Conservation (phyloP, 768 basidiomycete genomes). For the Tricholoma sp. region DNA sequence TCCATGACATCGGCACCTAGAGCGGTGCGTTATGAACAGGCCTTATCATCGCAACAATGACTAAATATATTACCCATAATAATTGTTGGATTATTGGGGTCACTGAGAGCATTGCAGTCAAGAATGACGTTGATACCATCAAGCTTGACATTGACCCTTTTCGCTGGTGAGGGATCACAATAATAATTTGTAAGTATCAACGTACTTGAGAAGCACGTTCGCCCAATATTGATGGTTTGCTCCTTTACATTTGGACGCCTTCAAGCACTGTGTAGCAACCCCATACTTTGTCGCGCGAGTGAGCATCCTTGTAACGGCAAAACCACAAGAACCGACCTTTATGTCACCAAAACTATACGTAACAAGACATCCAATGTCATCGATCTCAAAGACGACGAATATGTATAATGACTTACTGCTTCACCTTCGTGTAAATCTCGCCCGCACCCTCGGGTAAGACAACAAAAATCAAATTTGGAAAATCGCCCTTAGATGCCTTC, state of each 20-base stretch:
- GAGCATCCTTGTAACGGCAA: neutral
- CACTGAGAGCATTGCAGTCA: slow-evolving; percentile 52
- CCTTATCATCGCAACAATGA: neutral
- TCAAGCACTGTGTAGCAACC: slow-evolving; percentile 77
- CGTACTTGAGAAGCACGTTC: slow-evolving; percentile 76
- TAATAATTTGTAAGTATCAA: neutral
- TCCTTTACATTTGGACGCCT: slow-evolving; percentile 51
- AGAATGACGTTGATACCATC: slow-evolving; percentile 79
- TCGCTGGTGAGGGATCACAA: neutral
- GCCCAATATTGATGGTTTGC: slow-evolving; percentile 78
- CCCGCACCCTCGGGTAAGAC: neutral
- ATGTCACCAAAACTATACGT: slow-evolving; percentile 49
- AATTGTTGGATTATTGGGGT: slow-evolving; percentile 67
- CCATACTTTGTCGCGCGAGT: slow-evolving; percentile 44
- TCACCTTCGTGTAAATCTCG: neutral
- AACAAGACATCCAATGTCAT: slow-evolving; percentile 8
- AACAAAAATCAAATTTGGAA: neutral
- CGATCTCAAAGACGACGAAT: neutral
- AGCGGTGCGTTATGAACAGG: neutral
- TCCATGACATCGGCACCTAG: slow-evolving; percentile 79
- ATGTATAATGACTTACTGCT: slow-evolving; percentile 51
- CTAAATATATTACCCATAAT: slow-evolving; percentile 51
- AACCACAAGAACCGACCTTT: slow-evolving; percentile 14
- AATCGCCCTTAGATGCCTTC: neutral
- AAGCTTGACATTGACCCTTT: slow-evolving; percentile 76